Evolutionary conservation across 2,329 filamentous ascomycete species (phyloP).

Genomic region (Aspergillus spinulosporus): DNA sequence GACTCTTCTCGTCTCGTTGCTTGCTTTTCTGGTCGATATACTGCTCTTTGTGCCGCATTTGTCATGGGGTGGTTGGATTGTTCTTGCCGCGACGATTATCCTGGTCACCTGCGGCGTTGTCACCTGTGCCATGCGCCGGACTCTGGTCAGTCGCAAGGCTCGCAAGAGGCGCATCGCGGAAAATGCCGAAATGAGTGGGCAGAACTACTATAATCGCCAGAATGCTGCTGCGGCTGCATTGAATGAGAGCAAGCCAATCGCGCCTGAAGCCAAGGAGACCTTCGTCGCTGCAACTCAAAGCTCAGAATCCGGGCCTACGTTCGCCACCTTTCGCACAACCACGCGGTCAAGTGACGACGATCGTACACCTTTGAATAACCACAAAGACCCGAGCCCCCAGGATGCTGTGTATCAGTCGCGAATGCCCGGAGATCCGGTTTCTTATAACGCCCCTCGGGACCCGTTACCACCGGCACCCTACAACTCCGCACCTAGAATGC

Average conservation of each 20-base stretch:
- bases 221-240: conserved; percentile 36
- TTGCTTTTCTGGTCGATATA: conserved; percentile 91
- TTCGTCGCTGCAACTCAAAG: conserved; percentile 56
- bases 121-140: conserved; percentile 91
- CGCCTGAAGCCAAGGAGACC: conserved; percentile 58
- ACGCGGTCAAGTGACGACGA: conserved; percentile 43
- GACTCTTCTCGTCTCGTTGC: conserved; percentile 76
- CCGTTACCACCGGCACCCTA: conserved; percentile 39
- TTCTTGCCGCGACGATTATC: conserved; percentile 82
- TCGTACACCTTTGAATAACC: conserved; percentile 41
- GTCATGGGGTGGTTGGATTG: conserved; percentile 91
- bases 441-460: conserved; percentile 36
- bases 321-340: conserved; percentile 43
- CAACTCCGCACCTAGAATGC: conserved; percentile 35
- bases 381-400: conserved; percentile 29
- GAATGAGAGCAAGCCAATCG: conserved; percentile 33
- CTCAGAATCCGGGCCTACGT: conserved; percentile 52
- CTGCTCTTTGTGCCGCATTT: conserved; percentile 92
- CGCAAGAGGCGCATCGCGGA: conserved; percentile 86
- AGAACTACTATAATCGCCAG: conserved; percentile 79
- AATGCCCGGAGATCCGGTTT: conserved; percentile 30
- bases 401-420: conserved; percentile 33
- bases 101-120: conserved; percentile 79
- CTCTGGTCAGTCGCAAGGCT: conserved; percentile 87
- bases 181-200: conserved; percentile 95